These are phyloP conservation scores for Thielaviopsis musarum DNA, from an alignment of 2,329 filamentous ascomycete genomes.

Conservation along the genomic window DNA sequence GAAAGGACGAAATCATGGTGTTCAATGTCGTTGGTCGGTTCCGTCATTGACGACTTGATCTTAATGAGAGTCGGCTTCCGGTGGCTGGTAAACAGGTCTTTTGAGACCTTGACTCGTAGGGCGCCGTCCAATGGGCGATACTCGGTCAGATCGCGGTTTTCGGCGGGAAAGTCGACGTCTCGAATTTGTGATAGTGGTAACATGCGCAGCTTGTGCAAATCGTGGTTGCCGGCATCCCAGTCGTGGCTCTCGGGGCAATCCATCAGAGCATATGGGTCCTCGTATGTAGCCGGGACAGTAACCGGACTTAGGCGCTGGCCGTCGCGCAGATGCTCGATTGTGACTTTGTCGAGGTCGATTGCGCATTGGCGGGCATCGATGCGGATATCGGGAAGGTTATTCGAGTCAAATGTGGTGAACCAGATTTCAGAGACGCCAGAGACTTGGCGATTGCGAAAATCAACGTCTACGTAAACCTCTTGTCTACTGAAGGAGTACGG, in stretches of 20 bases:
- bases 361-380: conserved; percentile 47
- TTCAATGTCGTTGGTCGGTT: conserved; percentile 17
- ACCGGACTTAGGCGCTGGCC: conserved; percentile 15
- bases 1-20: conserved; percentile 29
- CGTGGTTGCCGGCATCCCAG: conserved; percentile 57
- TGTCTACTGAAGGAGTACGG: conserved; percentile 54
- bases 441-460: conserved; percentile 60
- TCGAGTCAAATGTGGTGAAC: conserved; percentile 44
- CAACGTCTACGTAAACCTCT: conserved; percentile 75
- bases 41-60: conserved; percentile 31
- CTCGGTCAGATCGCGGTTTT: conserved; percentile 36
- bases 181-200: conserved; percentile 33
- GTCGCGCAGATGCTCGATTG: conserved; percentile 26
- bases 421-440: conserved; percentile 69
- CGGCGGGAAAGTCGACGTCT: conserved; percentile 36
- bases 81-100: conserved; percentile 8
- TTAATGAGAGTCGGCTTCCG: conserved; percentile 26
- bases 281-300: conserved; percentile 23
- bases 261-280: conserved; percentile 52
- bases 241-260: conserved; percentile 43
- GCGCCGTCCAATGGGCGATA: conserved; percentile 40
- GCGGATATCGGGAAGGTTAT: conserved; percentile 39
- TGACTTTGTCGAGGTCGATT: conserved; percentile 37
- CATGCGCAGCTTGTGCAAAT: conserved; percentile 53
- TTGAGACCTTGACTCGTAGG: conserved; percentile 22